Percentiles rank a stretch among this genome's conserved stretches.
Evolutionary conservation across 257 asterid genomes (phyloP).

Genomic region (Solanum lycopersicoides): DNA sequence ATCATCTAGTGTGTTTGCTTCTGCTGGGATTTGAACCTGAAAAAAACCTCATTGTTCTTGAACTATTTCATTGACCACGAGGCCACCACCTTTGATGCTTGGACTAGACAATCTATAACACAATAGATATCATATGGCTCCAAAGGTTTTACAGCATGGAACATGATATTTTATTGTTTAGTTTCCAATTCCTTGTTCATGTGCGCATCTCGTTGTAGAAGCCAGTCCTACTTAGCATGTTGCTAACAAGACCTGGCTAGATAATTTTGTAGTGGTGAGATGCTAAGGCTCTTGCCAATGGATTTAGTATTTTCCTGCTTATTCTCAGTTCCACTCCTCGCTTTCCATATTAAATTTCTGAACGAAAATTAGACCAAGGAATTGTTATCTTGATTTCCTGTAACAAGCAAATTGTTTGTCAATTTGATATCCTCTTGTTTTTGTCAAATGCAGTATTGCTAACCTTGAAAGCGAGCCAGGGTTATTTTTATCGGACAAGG

Average conservation of each 20-base stretch:
- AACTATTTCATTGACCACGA: neutral
- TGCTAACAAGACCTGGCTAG: neutral
- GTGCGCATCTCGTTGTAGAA: neutral
- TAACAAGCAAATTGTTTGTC: neutral
- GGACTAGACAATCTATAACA: neutral
- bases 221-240: neutral
- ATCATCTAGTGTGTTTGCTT: neutral
- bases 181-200: neutral
- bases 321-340: neutral
- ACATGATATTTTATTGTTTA: neutral
- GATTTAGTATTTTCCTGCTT: neutral
- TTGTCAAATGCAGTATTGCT: slow-evolving; percentile 49
- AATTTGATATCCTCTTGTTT: neutral
- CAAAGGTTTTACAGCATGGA: neutral
- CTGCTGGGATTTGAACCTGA: neutral
- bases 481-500: slow-evolving; percentile 60
- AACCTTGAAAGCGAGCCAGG: slow-evolving; percentile 96
- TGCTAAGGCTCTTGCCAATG: neutral
- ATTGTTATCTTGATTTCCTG: neutral
- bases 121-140: neutral
- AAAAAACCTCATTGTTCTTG: neutral
- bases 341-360: neutral
- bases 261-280: neutral
- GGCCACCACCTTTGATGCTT: neutral
- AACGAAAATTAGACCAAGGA: neutral